Conservation (phyloP, 148 eudicot genomes). For the Simmondsia chinensis region DNA sequence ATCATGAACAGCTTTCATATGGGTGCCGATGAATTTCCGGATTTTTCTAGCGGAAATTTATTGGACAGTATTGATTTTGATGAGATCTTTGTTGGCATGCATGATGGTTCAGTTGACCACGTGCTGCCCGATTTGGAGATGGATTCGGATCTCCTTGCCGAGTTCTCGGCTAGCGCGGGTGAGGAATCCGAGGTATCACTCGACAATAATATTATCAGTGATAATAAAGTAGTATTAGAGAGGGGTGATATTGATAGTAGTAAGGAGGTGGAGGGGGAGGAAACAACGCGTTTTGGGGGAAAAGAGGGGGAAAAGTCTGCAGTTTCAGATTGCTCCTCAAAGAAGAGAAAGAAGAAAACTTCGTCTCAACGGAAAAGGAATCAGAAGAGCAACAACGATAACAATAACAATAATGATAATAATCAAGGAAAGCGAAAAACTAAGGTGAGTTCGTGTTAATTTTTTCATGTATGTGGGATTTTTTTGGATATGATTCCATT, state of each 20-base stretch:
- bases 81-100: conserved; percentile 38
- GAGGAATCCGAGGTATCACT: conserved; percentile 15
- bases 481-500: neutral
- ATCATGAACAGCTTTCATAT: conserved; percentile 14
- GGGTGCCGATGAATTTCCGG: conserved; percentile 25
- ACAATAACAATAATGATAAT: conserved; percentile 1
- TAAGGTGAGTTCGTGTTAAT: conserved; percentile 15
- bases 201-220: conserved; percentile 18
- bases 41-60: conserved; percentile 22
- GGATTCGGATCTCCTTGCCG: conserved; percentile 30
- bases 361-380: conserved; percentile 10
- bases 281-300: no score
- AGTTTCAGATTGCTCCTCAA: no score
- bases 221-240: conserved; percentile 2
- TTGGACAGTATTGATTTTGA: conserved; percentile 50
- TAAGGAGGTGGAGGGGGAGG: conserved; percentile 1
- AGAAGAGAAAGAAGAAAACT: conserved; percentile 16
- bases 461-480: neutral
- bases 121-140: conserved; percentile 32
- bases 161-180: conserved; percentile 23
- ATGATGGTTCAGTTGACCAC: conserved; percentile 15
- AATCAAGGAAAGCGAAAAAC: conserved; percentile 30
- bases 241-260: conserved; percentile 14
- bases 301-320: no score
- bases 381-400: conserved; percentile 5